These are phyloP conservation scores for Gracilariopsis chorda DNA, from an alignment of 23 red algal genomes.

Conservation along the genomic window DNA sequence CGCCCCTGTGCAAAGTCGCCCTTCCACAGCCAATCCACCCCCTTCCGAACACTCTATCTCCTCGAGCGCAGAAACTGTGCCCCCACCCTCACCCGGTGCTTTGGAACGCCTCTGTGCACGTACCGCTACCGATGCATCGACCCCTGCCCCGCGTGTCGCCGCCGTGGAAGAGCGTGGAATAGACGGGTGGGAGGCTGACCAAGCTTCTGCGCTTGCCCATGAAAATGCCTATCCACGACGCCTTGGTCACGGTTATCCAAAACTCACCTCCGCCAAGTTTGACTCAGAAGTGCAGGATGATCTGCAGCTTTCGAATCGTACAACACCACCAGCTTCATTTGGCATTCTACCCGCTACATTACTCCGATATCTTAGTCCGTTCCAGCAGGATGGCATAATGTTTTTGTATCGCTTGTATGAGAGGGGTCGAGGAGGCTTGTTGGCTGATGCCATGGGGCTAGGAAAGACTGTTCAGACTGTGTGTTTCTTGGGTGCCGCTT, in stretches of 20 bases:
- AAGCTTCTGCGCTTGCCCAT: not conserved
- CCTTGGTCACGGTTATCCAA: conserved; percentile 9
- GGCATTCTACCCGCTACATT: conserved; percentile 21
- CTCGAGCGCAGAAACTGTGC: conserved; percentile 39
- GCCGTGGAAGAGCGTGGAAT: conserved; percentile 28
- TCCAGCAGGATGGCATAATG: conserved; percentile 74
- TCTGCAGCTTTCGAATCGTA: not conserved
- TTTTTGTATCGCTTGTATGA: conserved; percentile 77
- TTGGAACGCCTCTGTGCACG: conserved; percentile 7
- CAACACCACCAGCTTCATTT: not conserved
- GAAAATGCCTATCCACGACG: not conserved
- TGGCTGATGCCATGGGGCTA: conserved; percentile 90
- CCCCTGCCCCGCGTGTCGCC: not conserved
- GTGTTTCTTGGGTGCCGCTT: conserved; percentile 62
- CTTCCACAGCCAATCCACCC: not conserved
- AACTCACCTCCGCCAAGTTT: conserved; percentile 9
- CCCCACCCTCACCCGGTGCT: conserved; percentile 44
- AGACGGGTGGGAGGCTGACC: conserved; percentile 29
- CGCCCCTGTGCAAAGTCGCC: not conserved
- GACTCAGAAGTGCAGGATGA: not conserved
- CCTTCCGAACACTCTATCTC: not conserved
- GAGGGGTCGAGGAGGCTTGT: conserved; percentile 62
- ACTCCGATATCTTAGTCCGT: conserved; percentile 16
- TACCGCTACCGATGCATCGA: not conserved
- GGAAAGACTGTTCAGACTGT: conserved; percentile 83